These are phyloP conservation scores for Pleurotus platypus DNA, from an alignment of 768 basidiomycete species.

Conservation along the genomic window DNA sequence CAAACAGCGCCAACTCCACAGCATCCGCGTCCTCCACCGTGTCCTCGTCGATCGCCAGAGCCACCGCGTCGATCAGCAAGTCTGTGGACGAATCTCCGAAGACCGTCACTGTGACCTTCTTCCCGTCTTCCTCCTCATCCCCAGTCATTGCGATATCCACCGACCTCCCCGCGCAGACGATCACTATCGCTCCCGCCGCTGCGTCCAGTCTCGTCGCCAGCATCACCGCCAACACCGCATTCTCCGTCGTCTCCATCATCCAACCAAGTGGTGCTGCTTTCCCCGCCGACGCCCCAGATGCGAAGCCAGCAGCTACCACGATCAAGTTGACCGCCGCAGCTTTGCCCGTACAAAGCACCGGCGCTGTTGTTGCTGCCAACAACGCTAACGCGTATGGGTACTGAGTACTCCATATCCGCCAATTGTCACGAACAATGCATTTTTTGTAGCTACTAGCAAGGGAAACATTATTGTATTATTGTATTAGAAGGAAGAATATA, in stretches of 20 bases:
- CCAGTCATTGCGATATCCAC: conserved; percentile 11
- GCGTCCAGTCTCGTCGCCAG: conserved; percentile 38
- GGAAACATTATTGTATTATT: neutral
- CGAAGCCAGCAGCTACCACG: conserved; percentile 4
- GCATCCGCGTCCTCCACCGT: conserved; percentile 8
- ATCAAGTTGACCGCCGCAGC: conserved; percentile 3
- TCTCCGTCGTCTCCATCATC: conserved; percentile 6
- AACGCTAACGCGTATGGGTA: conserved; percentile 4
- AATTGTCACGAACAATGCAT: neutral
- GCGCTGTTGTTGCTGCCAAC: neutral
- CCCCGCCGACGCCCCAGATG: neutral
- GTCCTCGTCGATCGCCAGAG: conserved; percentile 1
- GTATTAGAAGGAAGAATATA: neutral
- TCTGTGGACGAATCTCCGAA: conserved; percentile 1
- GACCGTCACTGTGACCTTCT: conserved; percentile 30
- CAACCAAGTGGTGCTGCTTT: neutral
- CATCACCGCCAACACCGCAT: conserved; percentile 22
- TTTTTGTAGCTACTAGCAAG: neutral
- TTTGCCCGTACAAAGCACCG: neutral
- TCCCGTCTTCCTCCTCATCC: conserved; percentile 16
- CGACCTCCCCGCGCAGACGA: conserved; percentile 30
- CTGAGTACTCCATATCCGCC: neutral
- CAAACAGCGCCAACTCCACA: conserved; percentile 8
- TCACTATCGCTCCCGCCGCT: conserved; percentile 38
- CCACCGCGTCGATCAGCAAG: neutral